Conservation (phyloP, 352 stramenopile species). For the Phytopythium litorale region DNA sequence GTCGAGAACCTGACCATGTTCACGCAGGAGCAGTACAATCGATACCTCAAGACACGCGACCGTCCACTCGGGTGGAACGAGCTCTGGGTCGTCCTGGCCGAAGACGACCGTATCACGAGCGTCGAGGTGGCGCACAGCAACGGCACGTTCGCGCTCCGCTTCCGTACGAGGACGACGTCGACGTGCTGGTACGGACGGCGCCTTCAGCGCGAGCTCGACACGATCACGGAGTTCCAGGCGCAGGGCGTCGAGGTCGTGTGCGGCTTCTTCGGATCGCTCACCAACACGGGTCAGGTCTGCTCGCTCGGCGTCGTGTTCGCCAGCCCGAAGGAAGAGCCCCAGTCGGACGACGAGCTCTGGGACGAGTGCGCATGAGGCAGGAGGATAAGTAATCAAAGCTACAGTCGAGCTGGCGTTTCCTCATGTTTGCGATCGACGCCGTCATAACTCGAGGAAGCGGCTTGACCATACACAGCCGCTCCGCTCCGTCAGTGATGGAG, state of each 20-base stretch:
- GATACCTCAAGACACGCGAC: neutral
- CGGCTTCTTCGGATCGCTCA: slow-evolving; percentile 9
- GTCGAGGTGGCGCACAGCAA: slow-evolving; percentile 5
- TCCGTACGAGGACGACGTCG: neutral
- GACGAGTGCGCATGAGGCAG: neutral
- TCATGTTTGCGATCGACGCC: too few relatives aligned
- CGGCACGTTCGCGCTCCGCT: slow-evolving; percentile 1
- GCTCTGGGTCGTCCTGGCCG: neutral
- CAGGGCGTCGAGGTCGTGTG: neutral
- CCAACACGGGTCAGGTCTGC: slow-evolving; percentile 4
- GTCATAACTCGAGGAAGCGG: too few relatives aligned
- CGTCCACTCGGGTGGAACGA: slow-evolving; percentile 3
- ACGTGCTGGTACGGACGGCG: slow-evolving; percentile 5
- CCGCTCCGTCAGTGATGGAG: neutral
- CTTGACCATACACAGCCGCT: neutral
- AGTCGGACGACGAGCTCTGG: neutral
- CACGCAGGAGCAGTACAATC: slow-evolving; percentile 4
- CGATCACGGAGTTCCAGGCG: neutral
- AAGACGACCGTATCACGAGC: neutral
- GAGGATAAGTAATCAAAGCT: neutral
- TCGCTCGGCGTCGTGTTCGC: slow-evolving; percentile 6
- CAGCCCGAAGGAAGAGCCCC: neutral
- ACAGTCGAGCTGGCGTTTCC: neutral
- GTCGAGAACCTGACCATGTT: neutral
- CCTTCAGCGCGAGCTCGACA: neutral